phyloP scores from a whole-genome alignment of 1,284 basidiomycete genomes.

The Puccinia hordei region DNA sequence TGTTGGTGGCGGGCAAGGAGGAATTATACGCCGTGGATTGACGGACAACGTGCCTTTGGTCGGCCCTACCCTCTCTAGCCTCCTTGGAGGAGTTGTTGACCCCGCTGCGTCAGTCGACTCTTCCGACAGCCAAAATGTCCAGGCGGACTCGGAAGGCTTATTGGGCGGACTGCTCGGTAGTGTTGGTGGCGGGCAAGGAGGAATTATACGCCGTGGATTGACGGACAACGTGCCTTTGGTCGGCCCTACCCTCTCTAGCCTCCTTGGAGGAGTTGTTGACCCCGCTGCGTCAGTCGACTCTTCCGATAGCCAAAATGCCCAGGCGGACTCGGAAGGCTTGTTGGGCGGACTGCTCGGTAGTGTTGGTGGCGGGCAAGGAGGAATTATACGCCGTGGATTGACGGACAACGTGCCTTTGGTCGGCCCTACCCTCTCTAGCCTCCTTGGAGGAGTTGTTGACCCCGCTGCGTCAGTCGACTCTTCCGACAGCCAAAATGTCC shows the following conservation, averaged over 20 bases:
- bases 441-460: not conserved
- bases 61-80: too few relatives aligned
- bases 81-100: too few relatives aligned
- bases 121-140: not conserved
- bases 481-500: not conserved
- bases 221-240: not conserved
- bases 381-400: too few relatives aligned
- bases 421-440: not conserved
- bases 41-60: not conserved
- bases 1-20: not conserved
- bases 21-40: not conserved
- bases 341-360: too few relatives aligned
- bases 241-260: too few relatives aligned
- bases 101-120: too few relatives aligned
- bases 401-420: not conserved
- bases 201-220: not conserved
- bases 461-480: not conserved
- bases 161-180: too few relatives aligned
- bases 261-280: too few relatives aligned
- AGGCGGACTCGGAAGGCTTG: not conserved
- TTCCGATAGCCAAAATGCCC: not conserved
- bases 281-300: too few relatives aligned
- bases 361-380: too few relatives aligned
- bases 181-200: too few relatives aligned
- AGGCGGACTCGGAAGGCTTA: not conserved